Evolutionary conservation across 83 land plant species (phyloP).

Genomic region (Diphasiastrum complanatum): DNA sequence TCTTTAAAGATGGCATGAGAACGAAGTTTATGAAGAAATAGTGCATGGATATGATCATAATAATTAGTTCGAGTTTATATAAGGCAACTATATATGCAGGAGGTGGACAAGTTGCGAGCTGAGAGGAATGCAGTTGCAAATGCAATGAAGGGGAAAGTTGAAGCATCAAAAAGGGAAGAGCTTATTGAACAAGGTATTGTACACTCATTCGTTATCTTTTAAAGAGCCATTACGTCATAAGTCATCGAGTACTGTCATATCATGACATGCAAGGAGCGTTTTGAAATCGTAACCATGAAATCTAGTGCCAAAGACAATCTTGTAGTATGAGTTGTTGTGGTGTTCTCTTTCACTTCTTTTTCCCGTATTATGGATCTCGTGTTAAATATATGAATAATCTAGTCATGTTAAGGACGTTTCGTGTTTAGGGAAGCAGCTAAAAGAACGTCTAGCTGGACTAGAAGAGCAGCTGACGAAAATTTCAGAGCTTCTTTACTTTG

Average conservation of each 20-base stretch:
- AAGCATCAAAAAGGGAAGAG: conserved; percentile 54
- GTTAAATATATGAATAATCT: background rate
- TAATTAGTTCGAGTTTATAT: conserved; percentile 1
- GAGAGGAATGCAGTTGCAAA: conserved; percentile 82
- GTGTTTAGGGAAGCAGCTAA: conserved; percentile 65
- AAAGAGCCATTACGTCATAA: background rate
- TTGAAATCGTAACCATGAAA: too few species aligned
- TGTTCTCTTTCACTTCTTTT: background rate
- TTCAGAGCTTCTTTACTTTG: conserved; percentile 61
- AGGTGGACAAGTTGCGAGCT: conserved; percentile 72
- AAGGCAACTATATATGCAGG: conserved; percentile 51
- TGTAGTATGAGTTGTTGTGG: too few species aligned
- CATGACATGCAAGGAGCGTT: background rate
- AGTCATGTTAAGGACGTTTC: background rate
- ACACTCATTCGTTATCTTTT: background rate
- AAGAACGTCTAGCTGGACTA: conserved; percentile 59
- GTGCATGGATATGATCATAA: background rate
- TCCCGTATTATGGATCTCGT: background rate
- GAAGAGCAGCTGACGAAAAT: conserved; percentile 63
- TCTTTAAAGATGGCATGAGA: too few species aligned
- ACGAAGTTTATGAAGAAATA: too few species aligned
- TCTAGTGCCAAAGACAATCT: too few species aligned
- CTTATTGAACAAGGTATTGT: conserved; percentile 74
- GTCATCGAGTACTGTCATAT: too few species aligned
- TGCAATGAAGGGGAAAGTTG: conserved; percentile 88